Evolutionary conservation across 805 yeast genomes (phyloP), one percentile per base, ranked within the genome.

Genomic region (Wickerhamomyces mucosus): DNA sequence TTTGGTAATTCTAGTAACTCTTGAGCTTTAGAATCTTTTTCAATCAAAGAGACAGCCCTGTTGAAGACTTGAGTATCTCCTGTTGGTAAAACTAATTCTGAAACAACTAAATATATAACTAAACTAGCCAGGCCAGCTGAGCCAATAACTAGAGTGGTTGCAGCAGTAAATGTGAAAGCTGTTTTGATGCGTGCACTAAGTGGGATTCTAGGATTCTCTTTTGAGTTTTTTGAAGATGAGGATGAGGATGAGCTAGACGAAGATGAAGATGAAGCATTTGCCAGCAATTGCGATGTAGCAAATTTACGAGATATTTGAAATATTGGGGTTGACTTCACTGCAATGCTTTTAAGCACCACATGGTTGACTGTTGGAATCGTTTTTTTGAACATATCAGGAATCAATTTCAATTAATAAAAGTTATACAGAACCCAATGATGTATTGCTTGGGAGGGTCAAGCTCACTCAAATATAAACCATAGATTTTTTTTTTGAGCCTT

Each of bases 41-140:
- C 89, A 23, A 85, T 71, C 45, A 82, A 58, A 10, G 72, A 69
- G 20, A 86, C 86, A 3, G 94, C 94, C 44, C 84, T 72, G 58
- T 88, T 86, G 63, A 88, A 88, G 3, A 94, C 74, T 41, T 79
- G 81, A 0, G 95, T 88, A 50, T 88, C 96, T 16, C 95, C 94
- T 1, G 94, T 78, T 8, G 96, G 96, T 29, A 88, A 69, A 42
- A 84, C 74, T 20, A 88, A 59, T 51, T 88, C 96, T 9, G 78
- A 65, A n/a, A 80, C 68, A 15, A 86, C 71, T 39, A 84, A 66
- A 53, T 83, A 88, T 7, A 83, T 63, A 15, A 86, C 72, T 36
- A 77, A 54, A 28, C 76, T 68, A 0, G 89, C 74, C 7, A 81
- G 61, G 12, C 81, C 85, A 3, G 75, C 50, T 3, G 86, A 86